Evolutionary conservation across 202 grass and related monocot species (phyloP).

Genomic region (Zoysia matrella): DNA sequence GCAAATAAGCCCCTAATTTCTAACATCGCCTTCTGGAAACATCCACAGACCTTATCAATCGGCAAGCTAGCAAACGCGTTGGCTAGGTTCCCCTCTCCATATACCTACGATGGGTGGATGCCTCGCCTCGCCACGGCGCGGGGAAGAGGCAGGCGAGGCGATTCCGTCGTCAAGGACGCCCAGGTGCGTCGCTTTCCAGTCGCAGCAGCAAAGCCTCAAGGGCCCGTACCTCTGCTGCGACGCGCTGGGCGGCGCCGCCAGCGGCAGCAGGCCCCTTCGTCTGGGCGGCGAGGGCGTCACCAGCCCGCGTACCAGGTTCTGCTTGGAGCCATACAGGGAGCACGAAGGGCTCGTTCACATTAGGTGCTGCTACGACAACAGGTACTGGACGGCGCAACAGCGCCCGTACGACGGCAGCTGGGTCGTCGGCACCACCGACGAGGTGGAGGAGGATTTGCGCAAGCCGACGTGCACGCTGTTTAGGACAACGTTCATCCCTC

Average conservation of each 20-base stretch:
- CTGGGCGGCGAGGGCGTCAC: neutral
- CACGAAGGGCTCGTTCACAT: neutral
- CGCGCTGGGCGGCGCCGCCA: neutral
- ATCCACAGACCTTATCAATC: too few relatives aligned
- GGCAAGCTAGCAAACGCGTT: too few relatives aligned
- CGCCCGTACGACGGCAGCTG: neutral
- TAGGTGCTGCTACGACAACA: conserved; percentile 28
- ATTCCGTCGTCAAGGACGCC: too few relatives aligned
- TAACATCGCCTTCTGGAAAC: too few relatives aligned
- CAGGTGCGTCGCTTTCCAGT: neutral
- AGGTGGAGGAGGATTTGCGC: neutral
- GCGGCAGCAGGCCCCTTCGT: neutral
- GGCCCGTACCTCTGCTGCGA: neutral
- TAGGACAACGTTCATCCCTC: neutral
- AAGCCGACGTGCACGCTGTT: neutral
- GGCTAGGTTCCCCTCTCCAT: too few relatives aligned
- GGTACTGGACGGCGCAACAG: neutral
- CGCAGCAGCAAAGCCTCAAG: neutral
- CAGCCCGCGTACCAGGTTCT: neutral
- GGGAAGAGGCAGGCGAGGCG: too few relatives aligned
- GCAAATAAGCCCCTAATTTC: too few relatives aligned
- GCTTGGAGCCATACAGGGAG: neutral
- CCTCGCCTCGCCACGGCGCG: too few relatives aligned
- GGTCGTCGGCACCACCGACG: neutral
- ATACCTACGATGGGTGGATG: too few relatives aligned